These are phyloP conservation scores for Aschersonia sp. DNA, from an alignment of 2,329 filamentous ascomycete species.

Conservation along the genomic window DNA sequence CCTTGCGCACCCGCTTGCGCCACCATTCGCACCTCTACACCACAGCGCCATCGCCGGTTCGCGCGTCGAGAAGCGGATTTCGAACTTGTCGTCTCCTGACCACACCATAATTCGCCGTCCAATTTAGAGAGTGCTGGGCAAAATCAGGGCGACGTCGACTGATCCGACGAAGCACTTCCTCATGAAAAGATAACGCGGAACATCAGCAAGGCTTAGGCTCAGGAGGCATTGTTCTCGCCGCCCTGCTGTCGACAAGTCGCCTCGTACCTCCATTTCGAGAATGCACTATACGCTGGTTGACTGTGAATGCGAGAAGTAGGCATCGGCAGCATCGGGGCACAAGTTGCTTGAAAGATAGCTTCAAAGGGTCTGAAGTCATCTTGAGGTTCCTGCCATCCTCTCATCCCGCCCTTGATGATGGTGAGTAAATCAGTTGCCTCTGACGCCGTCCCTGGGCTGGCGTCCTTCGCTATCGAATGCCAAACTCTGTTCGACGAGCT, in stretches of 20 bases:
- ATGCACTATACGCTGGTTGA: not conserved
- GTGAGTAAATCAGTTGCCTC: constrained; percentile 19
- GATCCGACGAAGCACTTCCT: constrained; percentile 1
- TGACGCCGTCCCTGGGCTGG: too few species aligned
- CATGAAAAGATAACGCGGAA: constrained; percentile 19
- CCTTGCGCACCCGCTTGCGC: constrained; percentile 1
- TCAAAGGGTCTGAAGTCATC: not conserved
- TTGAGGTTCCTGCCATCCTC: constrained; percentile 13
- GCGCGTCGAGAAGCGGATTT: too few species aligned
- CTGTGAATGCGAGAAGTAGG: constrained; percentile 14
- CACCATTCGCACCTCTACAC: not conserved
- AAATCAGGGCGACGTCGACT: not conserved
- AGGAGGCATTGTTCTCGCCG: constrained; percentile 17
- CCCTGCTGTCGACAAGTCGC: constrained; percentile 6
- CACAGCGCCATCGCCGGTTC: too few species aligned
- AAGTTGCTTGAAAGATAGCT: not conserved
- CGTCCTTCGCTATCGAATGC: too few species aligned
- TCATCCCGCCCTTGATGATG: constrained; percentile 30
- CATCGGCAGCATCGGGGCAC: not conserved
- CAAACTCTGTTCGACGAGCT: too few species aligned
- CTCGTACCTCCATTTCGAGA: not conserved
- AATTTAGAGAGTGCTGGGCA: too few species aligned
- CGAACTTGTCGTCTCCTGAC: too few species aligned
- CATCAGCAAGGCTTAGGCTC: constrained; percentile 11
- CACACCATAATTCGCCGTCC: too few species aligned